phyloP scores from a whole-genome alignment of 2,329 filamentous ascomycete species.

The Elsinoe arachidis region DNA sequence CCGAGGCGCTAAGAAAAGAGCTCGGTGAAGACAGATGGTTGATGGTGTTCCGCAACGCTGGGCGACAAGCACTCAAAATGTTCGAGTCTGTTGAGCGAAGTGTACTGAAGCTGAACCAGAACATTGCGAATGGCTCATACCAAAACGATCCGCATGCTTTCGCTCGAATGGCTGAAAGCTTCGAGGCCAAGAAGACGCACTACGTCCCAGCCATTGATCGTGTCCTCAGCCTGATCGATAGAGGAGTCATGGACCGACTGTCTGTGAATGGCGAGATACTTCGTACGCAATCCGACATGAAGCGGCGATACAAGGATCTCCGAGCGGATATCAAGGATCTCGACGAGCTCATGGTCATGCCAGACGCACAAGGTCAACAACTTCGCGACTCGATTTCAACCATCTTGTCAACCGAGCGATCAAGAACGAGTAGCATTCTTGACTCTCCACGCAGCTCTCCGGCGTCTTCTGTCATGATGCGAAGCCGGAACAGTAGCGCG shows the following conservation, averaged over 20 bases:
- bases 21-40: conserved; percentile 95
- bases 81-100: conserved; percentile 89
- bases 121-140: conserved; percentile 65
- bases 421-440: conserved; percentile 57
- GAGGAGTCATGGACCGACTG: conserved; percentile 87
- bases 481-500: conserved; percentile 44
- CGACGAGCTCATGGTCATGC: conserved; percentile 61
- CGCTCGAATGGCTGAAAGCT: conserved; percentile 80
- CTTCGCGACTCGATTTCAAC: conserved; percentile 89
- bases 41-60: conserved; percentile 86
- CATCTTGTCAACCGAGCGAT: conserved; percentile 75
- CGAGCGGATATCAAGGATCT: conserved; percentile 70
- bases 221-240: conserved; percentile 85
- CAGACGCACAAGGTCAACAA: conserved; percentile 55
- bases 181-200: conserved; percentile 89
- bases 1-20: conserved; percentile 80
- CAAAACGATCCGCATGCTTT: conserved; percentile 61
- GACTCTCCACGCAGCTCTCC: conserved; percentile 56
- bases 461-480: conserved; percentile 45
- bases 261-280: conserved; percentile 95
- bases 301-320: conserved; percentile 68
- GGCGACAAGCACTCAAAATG: conserved; percentile 90
- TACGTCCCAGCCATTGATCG: conserved; percentile 90
- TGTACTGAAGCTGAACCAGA: conserved; percentile 70
- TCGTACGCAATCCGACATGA: conserved; percentile 75